Conservation (phyloP, 2,329 filamentous ascomycete genomes). For the Xylariomycetidae sp. region DNA sequence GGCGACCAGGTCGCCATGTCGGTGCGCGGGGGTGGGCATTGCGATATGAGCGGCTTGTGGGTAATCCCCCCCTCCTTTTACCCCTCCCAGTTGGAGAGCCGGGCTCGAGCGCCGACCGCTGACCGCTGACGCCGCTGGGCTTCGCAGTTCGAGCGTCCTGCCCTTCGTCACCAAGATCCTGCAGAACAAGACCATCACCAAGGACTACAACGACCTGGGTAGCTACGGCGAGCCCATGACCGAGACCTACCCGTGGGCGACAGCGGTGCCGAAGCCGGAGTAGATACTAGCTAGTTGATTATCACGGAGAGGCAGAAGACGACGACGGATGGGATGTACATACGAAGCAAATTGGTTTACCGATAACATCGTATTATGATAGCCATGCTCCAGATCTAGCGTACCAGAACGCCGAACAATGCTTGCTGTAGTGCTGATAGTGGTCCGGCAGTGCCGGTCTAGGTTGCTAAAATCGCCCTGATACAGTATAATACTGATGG, state of each 20-base stretch:
- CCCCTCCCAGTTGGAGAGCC: too few species aligned
- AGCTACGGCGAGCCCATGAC: constrained; percentile 38
- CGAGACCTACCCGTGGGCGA: constrained; percentile 40
- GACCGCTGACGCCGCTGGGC: constrained; percentile 4
- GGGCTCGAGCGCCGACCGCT: too few species aligned
- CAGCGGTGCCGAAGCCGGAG: constrained; percentile 27
- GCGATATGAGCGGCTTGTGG: constrained; percentile 42
- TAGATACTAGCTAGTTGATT: constrained; percentile 5
- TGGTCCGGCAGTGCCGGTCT: too few species aligned
- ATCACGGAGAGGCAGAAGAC: too few species aligned
- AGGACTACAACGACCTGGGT: constrained; percentile 38
- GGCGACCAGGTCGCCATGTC: constrained; percentile 43
- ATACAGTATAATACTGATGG: constrained; percentile 5
- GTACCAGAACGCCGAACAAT: too few species aligned
- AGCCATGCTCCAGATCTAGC: too few species aligned
- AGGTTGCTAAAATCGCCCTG: too few species aligned
- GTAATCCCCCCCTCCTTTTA: constrained; percentile 13
- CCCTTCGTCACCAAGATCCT: constrained; percentile 43
- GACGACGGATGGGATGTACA: neutral
- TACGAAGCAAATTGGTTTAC: too few species aligned
- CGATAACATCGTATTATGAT: too few species aligned
- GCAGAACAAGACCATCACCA: constrained; percentile 37
- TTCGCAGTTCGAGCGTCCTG: constrained; percentile 34
- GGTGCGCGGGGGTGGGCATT: constrained; percentile 40
- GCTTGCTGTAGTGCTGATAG: too few species aligned